These are phyloP conservation scores for Penicillium sp. DNA, from an alignment of 2,329 filamentous ascomycete species.

Conservation along the genomic window DNA sequence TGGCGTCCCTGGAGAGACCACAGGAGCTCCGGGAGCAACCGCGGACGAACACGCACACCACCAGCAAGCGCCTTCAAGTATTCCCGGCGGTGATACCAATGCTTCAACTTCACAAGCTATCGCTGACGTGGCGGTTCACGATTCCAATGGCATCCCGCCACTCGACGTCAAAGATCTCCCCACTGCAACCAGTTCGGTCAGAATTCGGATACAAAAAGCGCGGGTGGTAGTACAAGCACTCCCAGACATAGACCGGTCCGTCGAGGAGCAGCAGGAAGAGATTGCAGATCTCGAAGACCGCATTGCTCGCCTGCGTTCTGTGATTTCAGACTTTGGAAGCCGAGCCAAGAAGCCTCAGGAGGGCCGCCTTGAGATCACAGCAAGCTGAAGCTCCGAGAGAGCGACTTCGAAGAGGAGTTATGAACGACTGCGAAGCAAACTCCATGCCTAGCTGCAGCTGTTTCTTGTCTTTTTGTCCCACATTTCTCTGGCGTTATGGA, in stretches of 20 bases:
- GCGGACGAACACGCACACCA: slow-evolving; percentile 27
- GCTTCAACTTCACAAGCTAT: slow-evolving; percentile 28
- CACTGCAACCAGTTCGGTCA: slow-evolving; percentile 74
- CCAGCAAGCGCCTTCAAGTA: slow-evolving; percentile 30
- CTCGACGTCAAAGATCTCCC: slow-evolving; percentile 75
- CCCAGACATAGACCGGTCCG: slow-evolving; percentile 47
- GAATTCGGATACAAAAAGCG: slow-evolving; percentile 80
- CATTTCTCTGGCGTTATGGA: slow-evolving; percentile 17
- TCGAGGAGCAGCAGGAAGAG: slow-evolving; percentile 48
- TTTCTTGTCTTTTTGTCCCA: background rate
- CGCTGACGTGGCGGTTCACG: slow-evolving; percentile 26
- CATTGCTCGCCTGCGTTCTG: slow-evolving; percentile 40
- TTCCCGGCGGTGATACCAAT: slow-evolving; percentile 25
- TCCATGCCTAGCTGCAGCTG: background rate
- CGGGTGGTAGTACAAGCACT: slow-evolving; percentile 51
- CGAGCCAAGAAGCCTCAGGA: slow-evolving; percentile 25
- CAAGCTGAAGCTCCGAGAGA: background rate
- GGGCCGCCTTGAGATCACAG: slow-evolving; percentile 5
- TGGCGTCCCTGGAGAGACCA: slow-evolving; percentile 21
- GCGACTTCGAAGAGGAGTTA: background rate
- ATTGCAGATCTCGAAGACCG: slow-evolving; percentile 45
- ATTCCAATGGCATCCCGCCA: slow-evolving; percentile 41
- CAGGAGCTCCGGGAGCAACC: slow-evolving; percentile 28
- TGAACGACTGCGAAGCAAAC: background rate
- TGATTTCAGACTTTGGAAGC: slow-evolving; percentile 44